Base-by-base conservation (phyloP, 148 eudicot species). In the Pharnaceum exiguum region DNA sequence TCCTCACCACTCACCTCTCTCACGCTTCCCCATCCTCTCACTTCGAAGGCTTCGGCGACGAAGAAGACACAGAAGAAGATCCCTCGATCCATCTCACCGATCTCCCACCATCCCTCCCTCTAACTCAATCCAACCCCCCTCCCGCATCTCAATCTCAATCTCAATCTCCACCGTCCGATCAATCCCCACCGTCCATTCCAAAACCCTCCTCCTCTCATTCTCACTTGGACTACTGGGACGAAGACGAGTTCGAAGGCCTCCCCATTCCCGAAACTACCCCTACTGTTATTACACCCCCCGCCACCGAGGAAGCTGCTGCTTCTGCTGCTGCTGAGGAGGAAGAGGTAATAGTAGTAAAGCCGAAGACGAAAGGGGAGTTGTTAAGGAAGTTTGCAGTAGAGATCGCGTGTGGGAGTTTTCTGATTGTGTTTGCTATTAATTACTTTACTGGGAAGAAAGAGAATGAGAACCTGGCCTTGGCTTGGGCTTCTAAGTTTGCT, bases 181-280 rank as follows among this genome's bases (percentile, higher is more conserved):
- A n/a, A n/a, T n/a, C n/a, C n/a, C n/a, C n/a, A n/a, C n/a, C n/a
- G n/a, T n/a, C 60, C 11, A 19, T 62, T 4, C 23, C 70, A 10
- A 68, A 60, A 42, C 66, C 78, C 58, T 53, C 82, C 0, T n/a
- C n/a, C n/a, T n/a, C n/a, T n/a, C n/a, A n/a, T n/a, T n/a, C n/a
- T n/a, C 35, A 68, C 4, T 86, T 75, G 48, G 94, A 93, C 12
- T 82, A 68, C 67, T 93, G 98, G 95, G 98, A 93, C 42, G 98
- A 93, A 59, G 98, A 93, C 67, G 98, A 93, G 57, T 93, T 93
- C 62, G 98, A 93, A 75, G 98, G 98, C n/a, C 55, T 90, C 31
- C 98, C 94, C 0, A 26, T 24, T 3, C 18, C 55, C 9, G 42
- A 69, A 60, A 24, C 46, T 42, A n/a, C n/a, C n/a, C n/a, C n/a